Evolutionary conservation across 2,329 filamentous ascomycete species (phyloP).

Genomic region (Grosmannia huntii): DNA sequence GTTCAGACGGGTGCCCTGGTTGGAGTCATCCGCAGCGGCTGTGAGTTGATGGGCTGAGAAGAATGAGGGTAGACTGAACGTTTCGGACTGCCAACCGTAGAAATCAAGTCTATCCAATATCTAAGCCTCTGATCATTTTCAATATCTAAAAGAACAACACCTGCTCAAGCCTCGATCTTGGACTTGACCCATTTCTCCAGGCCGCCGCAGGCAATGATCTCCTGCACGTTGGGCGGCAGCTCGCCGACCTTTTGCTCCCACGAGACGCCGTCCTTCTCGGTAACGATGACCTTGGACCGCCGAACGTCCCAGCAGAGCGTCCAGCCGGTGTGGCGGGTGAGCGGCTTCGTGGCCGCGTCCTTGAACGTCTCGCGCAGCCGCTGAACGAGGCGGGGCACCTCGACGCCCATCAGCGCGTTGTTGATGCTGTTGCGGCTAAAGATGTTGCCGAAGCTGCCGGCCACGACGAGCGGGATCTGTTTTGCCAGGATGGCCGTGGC

Average conservation of each 20-base stretch:
- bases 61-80: too few species aligned
- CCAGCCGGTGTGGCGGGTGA: constrained; percentile 72
- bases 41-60: constrained; percentile 46
- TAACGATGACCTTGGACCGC: constrained; percentile 55
- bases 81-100: too few species aligned
- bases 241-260: constrained; percentile 67
- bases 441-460: constrained; percentile 74
- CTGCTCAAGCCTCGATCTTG: constrained; percentile 32
- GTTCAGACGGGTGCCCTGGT: constrained; percentile 91
- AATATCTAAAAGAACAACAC: too few species aligned
- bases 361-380: constrained; percentile 49
- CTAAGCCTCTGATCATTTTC: too few species aligned
- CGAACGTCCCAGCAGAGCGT: constrained; percentile 69
- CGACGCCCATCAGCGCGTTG: constrained; percentile 61
- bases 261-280: constrained; percentile 49
- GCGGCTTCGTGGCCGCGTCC: constrained; percentile 29
- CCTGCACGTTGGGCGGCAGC: constrained; percentile 55
- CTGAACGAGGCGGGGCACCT: constrained; percentile 54
- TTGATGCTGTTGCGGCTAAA: constrained; percentile 45
- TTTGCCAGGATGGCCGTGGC: constrained; percentile 78
- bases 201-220: constrained; percentile 66
- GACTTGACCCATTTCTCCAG: constrained; percentile 73
- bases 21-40: constrained; percentile 75
- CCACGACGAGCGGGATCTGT: constrained; percentile 66
- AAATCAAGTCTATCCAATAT: too few species aligned